A percentile compares a stretch with the other conserved stretches of the same genome.
Evolutionary conservation across 768 basidiomycete genomes (phyloP).

Genomic region (Symmetrospora coprosmae): DNA sequence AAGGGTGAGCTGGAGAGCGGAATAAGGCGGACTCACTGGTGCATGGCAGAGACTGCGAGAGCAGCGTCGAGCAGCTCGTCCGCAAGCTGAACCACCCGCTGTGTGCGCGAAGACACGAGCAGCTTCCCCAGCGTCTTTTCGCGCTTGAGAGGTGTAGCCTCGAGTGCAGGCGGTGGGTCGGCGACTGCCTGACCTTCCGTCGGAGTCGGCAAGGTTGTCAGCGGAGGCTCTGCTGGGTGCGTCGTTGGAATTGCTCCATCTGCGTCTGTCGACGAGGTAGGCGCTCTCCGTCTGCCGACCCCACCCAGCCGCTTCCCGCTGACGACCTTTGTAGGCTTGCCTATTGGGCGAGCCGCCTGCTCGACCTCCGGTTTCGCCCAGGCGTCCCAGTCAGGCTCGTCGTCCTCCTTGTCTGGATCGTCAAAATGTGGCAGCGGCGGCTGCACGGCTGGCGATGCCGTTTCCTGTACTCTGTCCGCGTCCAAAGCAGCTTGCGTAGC

Average conservation of each 20-base stretch:
- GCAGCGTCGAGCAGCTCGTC: conserved; percentile 28
- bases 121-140: conserved; percentile 15
- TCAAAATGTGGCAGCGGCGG: too few species aligned
- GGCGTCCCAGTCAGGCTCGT: too few species aligned
- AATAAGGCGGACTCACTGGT: too few species aligned
- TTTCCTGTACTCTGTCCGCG: too few species aligned
- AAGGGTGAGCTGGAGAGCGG: conserved; percentile 19
- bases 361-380: too few species aligned
- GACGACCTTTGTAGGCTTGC: background rate
- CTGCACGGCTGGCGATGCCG: too few species aligned
- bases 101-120: conserved; percentile 26
- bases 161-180: background rate
- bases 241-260: background rate
- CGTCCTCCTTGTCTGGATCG: too few species aligned
- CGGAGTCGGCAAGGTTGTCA: background rate
- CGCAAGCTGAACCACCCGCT: conserved; percentile 21
- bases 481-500: background rate
- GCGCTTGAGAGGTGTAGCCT: background rate
- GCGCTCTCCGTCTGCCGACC: background rate
- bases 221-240: background rate
- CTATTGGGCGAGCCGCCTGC: too few species aligned
- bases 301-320: background rate
- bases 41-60: conserved; percentile 16
- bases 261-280: background rate
- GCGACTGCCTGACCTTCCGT: background rate